Base-by-base conservation (phyloP, 73 alveolate species). In the Breviolum minutum region DNA sequence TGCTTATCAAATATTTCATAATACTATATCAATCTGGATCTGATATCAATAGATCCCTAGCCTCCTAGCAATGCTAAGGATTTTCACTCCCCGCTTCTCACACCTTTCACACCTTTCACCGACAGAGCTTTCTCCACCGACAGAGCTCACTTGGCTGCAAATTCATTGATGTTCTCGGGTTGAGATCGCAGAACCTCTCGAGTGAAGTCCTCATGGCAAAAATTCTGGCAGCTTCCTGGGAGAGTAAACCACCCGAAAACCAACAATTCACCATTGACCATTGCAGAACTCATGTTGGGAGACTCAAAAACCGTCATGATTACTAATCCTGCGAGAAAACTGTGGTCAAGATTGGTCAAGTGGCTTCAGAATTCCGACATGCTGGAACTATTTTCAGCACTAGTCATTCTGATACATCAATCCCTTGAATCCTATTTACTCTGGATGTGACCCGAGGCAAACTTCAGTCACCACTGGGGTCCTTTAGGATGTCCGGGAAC, bases 401-500 rank as follows among this genome's bases (percentile, higher is more conserved):
- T 40, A 40, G 54, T 40, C 54, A 40, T 40, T 40, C 0, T 40
- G 54, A 40, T 40, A 40, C 54, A 40, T 40, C 54, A 40, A 40
- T 3, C 24, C 77, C 77, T 22, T 68, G 77, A 68, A 17, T 68
- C 77, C 77, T 22, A 2, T 1, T 68, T 68, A 17, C 24, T 14
- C 24, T 68, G 77, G 17, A 68, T 14, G 77, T 22, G 24, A 17
- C n/a, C 1, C 62, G 63, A 29, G 27, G 86, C 60, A 20, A 24
- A 77, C 22, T n/a, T n/a, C n/a, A n/a, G n/a, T n/a, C n/a, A n/a
- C n/a, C n/a, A n/a, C n/a, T n/a, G 86, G 10, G 17, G 40, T 70
- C 96, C 98, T 93, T 93, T 17, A 93, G 63, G 87, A 93, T 93
- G 98, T 93, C 98, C 8, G 98, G 98, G 69, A 76, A 93, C 98